Percentiles rank a stretch among this genome's conserved stretches.
These are phyloP conservation scores for Phytopythium delawarense DNA, from an alignment of 352 stramenopile genomes.

Conservation along the genomic window DNA sequence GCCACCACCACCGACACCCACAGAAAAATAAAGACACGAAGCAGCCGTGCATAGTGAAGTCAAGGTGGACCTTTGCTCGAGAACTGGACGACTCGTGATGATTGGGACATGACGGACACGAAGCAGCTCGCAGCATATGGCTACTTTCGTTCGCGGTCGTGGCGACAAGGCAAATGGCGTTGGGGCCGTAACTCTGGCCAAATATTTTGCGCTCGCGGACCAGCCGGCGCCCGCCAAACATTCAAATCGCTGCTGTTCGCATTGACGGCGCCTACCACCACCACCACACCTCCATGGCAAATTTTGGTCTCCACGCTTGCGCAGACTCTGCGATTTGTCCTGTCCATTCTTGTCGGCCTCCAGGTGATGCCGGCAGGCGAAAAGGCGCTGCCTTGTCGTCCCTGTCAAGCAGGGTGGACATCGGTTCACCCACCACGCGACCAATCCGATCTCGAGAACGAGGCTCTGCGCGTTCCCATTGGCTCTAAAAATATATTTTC, in stretches of 20 bases:
- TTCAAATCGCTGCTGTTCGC: neutral
- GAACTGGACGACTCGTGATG: neutral
- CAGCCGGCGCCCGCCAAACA: neutral
- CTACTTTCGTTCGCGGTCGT: slow-evolving; percentile 7
- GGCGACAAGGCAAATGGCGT: too few relatives aligned
- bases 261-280: neutral
- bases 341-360: neutral
- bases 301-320: neutral
- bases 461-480: neutral
- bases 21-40: slow-evolving; percentile 10
- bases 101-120: slow-evolving; percentile 5
- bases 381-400: slow-evolving; percentile 1
- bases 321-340: neutral
- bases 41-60: neutral
- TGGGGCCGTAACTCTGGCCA: neutral
- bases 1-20: neutral
- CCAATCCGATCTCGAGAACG: neutral
- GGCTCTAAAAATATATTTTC: neutral
- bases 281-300: neutral
- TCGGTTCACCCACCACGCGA: slow-evolving; percentile 2
- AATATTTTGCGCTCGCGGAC: neutral
- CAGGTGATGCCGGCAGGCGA: neutral
- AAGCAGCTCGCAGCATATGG: neutral
- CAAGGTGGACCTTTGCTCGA: slow-evolving; percentile 9
- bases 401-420: slow-evolving; percentile 7